Percentiles rank a stretch among this genome's conserved stretches.
Evolutionary conservation across 306 rosid genomes (phyloP).

Genomic region (Hylodesmum podocarpum): DNA sequence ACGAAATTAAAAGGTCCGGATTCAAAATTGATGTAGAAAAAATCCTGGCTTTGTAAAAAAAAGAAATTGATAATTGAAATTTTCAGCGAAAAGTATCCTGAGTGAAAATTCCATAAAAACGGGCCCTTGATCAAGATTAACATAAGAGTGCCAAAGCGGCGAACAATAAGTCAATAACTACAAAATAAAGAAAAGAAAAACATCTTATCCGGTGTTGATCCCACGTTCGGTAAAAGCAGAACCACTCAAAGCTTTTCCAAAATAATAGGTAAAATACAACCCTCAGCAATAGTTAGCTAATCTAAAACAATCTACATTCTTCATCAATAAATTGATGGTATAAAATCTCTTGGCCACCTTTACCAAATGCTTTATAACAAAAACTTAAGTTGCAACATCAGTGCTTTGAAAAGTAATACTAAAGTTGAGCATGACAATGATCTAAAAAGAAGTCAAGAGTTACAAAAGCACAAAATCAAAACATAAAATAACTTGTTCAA

Average conservation of each 20-base stretch:
- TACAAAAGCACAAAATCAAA: conserved; percentile 31
- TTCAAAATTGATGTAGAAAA: too few species aligned
- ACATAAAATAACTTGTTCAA: conserved; percentile 18
- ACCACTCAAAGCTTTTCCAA: background rate
- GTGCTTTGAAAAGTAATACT: background rate
- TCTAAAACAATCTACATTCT: background rate
- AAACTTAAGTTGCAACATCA: background rate
- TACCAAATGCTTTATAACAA: background rate
- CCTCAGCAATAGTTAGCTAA: background rate
- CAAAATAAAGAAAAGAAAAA: too few species aligned
- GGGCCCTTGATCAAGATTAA: too few species aligned
- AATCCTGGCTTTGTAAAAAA: too few species aligned
- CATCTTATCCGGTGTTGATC: background rate
- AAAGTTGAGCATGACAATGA: background rate
- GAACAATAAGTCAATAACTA: too few species aligned
- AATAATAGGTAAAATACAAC: background rate
- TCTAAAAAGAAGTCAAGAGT: background rate
- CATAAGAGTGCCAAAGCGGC: too few species aligned
- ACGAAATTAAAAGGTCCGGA: too few species aligned
- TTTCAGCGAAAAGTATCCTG: too few species aligned
- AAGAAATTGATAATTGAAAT: too few species aligned
- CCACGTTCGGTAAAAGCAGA: background rate
- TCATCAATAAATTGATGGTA: background rate
- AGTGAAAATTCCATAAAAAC: too few species aligned
- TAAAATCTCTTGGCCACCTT: background rate